A percentile compares a stretch with the other conserved stretches of the same genome.
phyloP scores from a whole-genome alignment of 2,329 filamentous ascomycete species.

The Colletotrichum phormii region DNA sequence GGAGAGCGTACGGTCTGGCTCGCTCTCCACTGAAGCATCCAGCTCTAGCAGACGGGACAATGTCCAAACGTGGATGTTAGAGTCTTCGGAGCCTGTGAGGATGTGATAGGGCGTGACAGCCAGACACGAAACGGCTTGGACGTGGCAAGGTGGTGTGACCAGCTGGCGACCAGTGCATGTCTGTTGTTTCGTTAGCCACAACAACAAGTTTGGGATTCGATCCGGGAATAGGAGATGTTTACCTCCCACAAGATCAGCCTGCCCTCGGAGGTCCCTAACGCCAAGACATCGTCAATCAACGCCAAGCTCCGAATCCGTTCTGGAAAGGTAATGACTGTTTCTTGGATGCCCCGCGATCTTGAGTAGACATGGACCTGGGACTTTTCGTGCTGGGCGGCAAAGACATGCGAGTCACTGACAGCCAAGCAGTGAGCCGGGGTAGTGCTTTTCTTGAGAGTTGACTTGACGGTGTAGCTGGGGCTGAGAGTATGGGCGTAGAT shows the following conservation, averaged over 20 bases:
- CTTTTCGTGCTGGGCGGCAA: slow-evolving; percentile 91
- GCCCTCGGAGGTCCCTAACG: slow-evolving; percentile 86
- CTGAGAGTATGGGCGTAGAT: slow-evolving; percentile 88
- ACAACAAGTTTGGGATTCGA: background rate
- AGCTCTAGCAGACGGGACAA: slow-evolving; percentile 77
- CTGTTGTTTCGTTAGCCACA: slow-evolving; percentile 53
- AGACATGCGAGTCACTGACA: slow-evolving; percentile 84
- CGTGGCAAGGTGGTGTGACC: slow-evolving; percentile 80
- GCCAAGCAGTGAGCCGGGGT: slow-evolving; percentile 83
- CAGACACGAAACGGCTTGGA: slow-evolving; percentile 83
- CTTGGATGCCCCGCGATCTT: slow-evolving; percentile 84
- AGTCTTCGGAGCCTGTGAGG: slow-evolving; percentile 84
- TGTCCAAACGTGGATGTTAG: slow-evolving; percentile 93
- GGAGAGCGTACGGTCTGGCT: slow-evolving; percentile 82
- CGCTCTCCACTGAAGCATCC: slow-evolving; percentile 64
- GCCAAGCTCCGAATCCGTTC: slow-evolving; percentile 86
- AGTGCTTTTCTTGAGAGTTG: slow-evolving; percentile 92
- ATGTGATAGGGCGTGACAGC: slow-evolving; percentile 78
- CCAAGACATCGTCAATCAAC: slow-evolving; percentile 77
- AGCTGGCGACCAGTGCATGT: slow-evolving; percentile 80
- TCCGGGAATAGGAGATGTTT: slow-evolving; percentile 42
- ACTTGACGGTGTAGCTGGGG: slow-evolving; percentile 79
- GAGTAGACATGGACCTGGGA: slow-evolving; percentile 94
- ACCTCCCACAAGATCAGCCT: slow-evolving; percentile 95
- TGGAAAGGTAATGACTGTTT: slow-evolving; percentile 87